Conservation (phyloP, 768 basidiomycete species). For the Suillus luteus region DNA sequence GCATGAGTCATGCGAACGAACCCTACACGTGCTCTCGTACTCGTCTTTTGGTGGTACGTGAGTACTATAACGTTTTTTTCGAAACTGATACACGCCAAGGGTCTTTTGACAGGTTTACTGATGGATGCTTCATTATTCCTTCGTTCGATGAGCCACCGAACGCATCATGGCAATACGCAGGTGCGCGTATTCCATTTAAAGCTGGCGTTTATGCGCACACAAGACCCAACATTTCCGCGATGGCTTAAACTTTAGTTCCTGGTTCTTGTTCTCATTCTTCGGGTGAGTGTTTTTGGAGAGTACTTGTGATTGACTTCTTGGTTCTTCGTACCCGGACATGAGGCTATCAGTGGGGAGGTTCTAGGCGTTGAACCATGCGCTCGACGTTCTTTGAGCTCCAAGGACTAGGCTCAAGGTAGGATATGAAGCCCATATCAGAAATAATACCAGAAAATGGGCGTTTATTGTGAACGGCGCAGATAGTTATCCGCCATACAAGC, state of each 20-base stretch:
- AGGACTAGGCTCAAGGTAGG: neutral
- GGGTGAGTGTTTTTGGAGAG: conserved; percentile 1
- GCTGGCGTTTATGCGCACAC: neutral
- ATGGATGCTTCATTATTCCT: neutral
- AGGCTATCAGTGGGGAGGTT: neutral
- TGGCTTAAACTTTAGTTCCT: neutral
- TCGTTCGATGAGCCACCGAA: neutral
- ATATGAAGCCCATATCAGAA: neutral
- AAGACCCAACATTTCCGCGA: neutral
- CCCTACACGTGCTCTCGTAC: neutral
- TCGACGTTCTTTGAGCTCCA: neutral
- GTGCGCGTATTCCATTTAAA: neutral
- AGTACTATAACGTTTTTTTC: neutral
- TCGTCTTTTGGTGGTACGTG: neutral
- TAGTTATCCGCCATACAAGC: no score
- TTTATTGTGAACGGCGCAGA: neutral
- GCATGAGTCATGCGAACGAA: neutral
- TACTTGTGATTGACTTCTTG: neutral
- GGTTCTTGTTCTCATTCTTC: neutral
- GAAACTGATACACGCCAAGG: neutral
- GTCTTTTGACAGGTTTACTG: neutral
- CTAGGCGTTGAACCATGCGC: neutral
- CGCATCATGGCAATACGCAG: neutral
- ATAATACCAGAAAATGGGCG: neutral
- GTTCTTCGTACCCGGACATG: neutral